A percentile compares a stretch with the other conserved stretches of the same genome.
Evolutionary conservation across 1,284 basidiomycete genomes (phyloP).

Genomic region (Athelia psychrophila): DNA sequence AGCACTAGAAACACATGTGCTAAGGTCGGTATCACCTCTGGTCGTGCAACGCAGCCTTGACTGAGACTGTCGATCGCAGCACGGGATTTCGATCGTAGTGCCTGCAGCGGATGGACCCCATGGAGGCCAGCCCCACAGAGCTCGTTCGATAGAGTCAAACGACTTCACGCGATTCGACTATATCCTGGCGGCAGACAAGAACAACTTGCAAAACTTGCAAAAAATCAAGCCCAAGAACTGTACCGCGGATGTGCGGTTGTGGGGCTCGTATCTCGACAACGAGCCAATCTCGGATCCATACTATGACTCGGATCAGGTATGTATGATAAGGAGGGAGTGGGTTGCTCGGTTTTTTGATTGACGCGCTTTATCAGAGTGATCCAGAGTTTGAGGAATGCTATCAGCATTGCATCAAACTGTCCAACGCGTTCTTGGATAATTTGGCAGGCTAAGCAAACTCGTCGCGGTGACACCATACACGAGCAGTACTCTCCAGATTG

Average conservation of each 20-base stretch:
- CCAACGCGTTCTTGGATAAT: constrained; percentile 73
- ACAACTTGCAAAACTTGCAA: constrained; percentile 58
- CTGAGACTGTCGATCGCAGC: neutral
- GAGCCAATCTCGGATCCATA: constrained; percentile 71
- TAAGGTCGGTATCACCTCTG: neutral
- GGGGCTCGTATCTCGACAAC: constrained; percentile 72
- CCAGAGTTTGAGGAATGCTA: constrained; percentile 53
- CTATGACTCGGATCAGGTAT: constrained; percentile 59
- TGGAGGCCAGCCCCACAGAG: constrained; percentile 57
- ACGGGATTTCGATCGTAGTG: constrained; percentile 1
- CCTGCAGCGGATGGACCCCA: constrained; percentile 39
- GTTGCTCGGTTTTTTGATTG: constrained; percentile 3
- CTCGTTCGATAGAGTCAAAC: constrained; percentile 51
- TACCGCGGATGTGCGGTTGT: constrained; percentile 61
- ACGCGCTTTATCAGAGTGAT: constrained; percentile 24
- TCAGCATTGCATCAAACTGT: constrained; percentile 61
- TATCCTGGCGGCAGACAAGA: constrained; percentile 69
- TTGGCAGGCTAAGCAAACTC: too few relatives aligned
- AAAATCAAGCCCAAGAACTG: constrained; percentile 52
- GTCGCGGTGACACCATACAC: too few relatives aligned
- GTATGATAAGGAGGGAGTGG: constrained; percentile 13
- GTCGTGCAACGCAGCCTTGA: constrained; percentile 49
- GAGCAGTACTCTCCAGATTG: too few relatives aligned
- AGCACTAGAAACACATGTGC: neutral
- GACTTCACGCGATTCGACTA: constrained; percentile 69